Percentiles rank a stretch among this genome's conserved stretches.
Evolutionary conservation across 305 asterid species (phyloP).

Genomic region (Euphrasia arctica): DNA sequence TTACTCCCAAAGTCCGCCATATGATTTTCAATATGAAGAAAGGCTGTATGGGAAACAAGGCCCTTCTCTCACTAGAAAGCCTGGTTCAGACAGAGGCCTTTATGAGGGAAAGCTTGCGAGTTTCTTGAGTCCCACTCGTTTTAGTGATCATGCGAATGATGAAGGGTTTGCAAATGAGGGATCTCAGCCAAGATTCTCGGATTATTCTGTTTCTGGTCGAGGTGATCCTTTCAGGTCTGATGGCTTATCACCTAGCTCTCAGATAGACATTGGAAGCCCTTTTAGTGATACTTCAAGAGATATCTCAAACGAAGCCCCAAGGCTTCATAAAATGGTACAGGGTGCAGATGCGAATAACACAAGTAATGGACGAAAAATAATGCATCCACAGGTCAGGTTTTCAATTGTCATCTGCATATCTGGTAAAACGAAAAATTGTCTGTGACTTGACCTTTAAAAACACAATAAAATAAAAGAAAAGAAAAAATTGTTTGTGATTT

Average conservation of each 20-base stretch:
- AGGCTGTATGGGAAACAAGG: constrained; percentile 75
- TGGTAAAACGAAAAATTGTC: constrained; percentile 14
- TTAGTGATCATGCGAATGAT: constrained; percentile 47
- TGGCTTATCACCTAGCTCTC: constrained; percentile 49
- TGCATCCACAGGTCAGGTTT: constrained; percentile 53
- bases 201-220: constrained; percentile 60
- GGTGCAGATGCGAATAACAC: constrained; percentile 30
- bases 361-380: constrained; percentile 24
- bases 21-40: constrained; percentile 96
- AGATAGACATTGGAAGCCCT: constrained; percentile 59
- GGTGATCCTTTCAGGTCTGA: constrained; percentile 54
- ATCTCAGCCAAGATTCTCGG: constrained; percentile 55
- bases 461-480: not conserved
- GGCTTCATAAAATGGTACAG: constrained; percentile 21
- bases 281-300: constrained; percentile 57
- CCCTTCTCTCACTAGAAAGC: constrained; percentile 62
- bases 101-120: constrained; percentile 75
- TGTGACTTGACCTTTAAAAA: not conserved
- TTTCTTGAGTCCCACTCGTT: constrained; percentile 70
- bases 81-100: constrained; percentile 86
- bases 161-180: constrained; percentile 60
- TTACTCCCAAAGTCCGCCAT: constrained; percentile 95
- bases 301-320: constrained; percentile 40
- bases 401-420: constrained; percentile 21
- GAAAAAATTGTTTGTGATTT: not conserved